These are phyloP conservation scores for Pleurotus eryngii DNA, from an alignment of 768 basidiomycete genomes.

Conservation along the genomic window DNA sequence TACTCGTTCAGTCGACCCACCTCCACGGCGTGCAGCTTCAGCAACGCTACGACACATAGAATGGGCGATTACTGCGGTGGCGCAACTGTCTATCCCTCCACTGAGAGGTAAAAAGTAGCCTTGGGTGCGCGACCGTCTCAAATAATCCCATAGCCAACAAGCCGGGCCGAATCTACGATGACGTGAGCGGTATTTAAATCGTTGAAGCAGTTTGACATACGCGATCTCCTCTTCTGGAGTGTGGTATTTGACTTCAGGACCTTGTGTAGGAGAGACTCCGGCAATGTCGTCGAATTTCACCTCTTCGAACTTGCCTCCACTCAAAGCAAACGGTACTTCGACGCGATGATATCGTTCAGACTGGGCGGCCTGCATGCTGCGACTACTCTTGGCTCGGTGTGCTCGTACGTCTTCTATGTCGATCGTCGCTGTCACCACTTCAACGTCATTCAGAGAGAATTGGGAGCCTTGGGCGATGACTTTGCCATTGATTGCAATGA, in stretches of 20 bases:
- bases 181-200: neutral
- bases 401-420: conserved; percentile 97
- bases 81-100: conserved; percentile 96
- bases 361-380: conserved; percentile 85
- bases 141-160: conserved; percentile 99
- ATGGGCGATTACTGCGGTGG: conserved; percentile 92
- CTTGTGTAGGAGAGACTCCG: conserved; percentile 32
- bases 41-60: conserved; percentile 94
- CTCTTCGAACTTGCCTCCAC: conserved; percentile 70
- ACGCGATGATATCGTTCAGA: conserved; percentile 77
- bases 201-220: conserved; percentile 46
- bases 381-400: conserved; percentile 78
- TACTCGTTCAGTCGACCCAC: conserved; percentile 37
- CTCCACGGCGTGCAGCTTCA: conserved; percentile 69
- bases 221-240: conserved; percentile 95
- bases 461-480: conserved; percentile 95
- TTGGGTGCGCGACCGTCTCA: conserved; percentile 87
- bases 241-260: conserved; percentile 66
- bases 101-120: conserved; percentile 96
- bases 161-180: conserved; percentile 85
- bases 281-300: conserved; percentile 48
- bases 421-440: conserved; percentile 92
- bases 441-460: conserved; percentile 93
- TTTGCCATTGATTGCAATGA: conserved; percentile 93
- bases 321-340: conserved; percentile 77